Base-by-base conservation (phyloP, 306 rosid species). In the Acacia confusa region DNA sequence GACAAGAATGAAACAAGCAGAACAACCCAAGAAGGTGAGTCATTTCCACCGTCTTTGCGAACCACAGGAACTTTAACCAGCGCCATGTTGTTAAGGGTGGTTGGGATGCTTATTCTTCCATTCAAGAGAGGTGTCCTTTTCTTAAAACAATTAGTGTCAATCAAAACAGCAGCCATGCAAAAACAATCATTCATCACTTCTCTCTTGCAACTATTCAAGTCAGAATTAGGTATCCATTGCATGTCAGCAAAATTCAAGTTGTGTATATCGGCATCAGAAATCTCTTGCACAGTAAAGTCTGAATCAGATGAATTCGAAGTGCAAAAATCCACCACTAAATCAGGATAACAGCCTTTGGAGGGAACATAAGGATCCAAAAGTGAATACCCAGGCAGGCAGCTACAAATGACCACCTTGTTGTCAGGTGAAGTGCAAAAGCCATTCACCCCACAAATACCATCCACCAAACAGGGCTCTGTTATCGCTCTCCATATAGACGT, bases 331-430 rank as follows among this genome's bases (percentile, higher is more conserved):
- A 41, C 27, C 11, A 7, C 80, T 63, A 69, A 11, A 4, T 45
- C 15, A 7, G 84, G 85, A 41, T 85, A 80, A 63, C 90, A 85
- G 10, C 90, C 90, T 80, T 80, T 87, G 50, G 83, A 85, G 25
- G 88, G 86, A 34, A 6, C 67, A 72, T 10, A 25, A 67, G 87
- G 83, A 80, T 87, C 85, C 1, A 60, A 78, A 1, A 78, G 82
- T 28, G 38, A 43, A 75, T 77, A 82, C 1, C 90, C 90, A 12
- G 85, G 84, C 65, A 87, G 82, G 32, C 87, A 87, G 11, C n/a
- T 16, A 40, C 88, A 87, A 22, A 4, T 74, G 47, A 64, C 45
- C 4, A 14, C 48, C 9, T 40, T 16, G 27, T 75, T 61, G 50
- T 82, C 86, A 77, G 52, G n/a, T 52, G 83, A 32, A 38, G 75